These are phyloP conservation scores for Syzygium oleosum DNA, from an alignment of 345 rosid genomes.

Conservation along the genomic window DNA sequence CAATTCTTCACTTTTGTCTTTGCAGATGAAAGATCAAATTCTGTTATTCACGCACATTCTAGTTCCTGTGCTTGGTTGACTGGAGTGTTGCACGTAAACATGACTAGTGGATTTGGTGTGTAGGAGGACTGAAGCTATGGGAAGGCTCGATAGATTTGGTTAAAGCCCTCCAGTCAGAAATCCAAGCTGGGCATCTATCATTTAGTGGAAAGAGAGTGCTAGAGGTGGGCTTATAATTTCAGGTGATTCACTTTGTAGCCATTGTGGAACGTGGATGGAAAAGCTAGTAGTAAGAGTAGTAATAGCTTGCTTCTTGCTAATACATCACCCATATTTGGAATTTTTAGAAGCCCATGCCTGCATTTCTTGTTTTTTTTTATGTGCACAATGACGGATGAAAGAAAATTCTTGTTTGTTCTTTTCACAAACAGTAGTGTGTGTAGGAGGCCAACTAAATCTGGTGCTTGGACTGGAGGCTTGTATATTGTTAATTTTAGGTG, in stretches of 20 bases:
- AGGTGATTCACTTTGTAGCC: constrained; percentile 7
- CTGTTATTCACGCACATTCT: not conserved
- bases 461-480: not conserved
- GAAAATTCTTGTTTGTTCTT: not conserved
- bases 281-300: not conserved
- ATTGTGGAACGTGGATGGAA: not conserved
- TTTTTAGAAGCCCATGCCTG: not conserved
- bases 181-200: constrained; percentile 37
- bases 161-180: constrained; percentile 55
- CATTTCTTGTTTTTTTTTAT: not conserved
- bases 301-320: not conserved
- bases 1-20: not conserved
- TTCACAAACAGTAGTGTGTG: not conserved
- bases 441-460: not conserved
- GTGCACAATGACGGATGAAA: not conserved
- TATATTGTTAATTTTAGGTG: not conserved
- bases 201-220: constrained; percentile 59
- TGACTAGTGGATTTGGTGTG: not conserved
- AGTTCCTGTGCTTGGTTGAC: not conserved
- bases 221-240: constrained; percentile 55
- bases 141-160: constrained; percentile 95
- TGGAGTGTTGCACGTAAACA: not conserved
- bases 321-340: not conserved
- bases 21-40: not conserved
- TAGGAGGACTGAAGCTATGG: constrained; percentile 97